These are phyloP conservation scores for Penicillium sumatraense DNA, from an alignment of 2,329 filamentous ascomycete genomes.

Conservation along the genomic window DNA sequence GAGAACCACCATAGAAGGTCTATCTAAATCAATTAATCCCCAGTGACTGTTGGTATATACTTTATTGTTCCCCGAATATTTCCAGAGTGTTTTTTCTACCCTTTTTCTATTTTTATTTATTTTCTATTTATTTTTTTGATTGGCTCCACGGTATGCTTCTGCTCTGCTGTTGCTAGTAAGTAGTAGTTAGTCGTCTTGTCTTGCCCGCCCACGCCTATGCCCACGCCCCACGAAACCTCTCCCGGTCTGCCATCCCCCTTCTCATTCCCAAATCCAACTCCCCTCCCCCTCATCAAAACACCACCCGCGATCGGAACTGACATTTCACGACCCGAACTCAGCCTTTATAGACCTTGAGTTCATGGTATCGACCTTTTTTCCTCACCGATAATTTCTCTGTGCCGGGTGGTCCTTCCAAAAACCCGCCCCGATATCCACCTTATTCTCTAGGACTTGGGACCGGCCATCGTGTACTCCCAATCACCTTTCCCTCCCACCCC, in stretches of 20 bases:
- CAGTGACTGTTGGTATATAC: not conserved
- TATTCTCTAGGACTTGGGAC: conserved; percentile 36
- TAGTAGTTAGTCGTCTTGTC: too few species aligned
- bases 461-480: conserved; percentile 33
- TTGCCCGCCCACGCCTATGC: conserved; percentile 7
- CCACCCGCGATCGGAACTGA: conserved; percentile 22
- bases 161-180: not conserved
- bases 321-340: conserved; percentile 4
- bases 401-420: conserved; percentile 21
- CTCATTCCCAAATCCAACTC: conserved; percentile 24
- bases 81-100: too few species aligned
- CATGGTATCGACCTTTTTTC: conserved; percentile 12
- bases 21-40: not conserved
- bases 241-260: conserved; percentile 34
- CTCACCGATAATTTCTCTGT: conserved; percentile 16
- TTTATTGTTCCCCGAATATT: conserved; percentile 26
- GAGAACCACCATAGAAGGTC: too few species aligned
- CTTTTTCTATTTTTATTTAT: too few species aligned
- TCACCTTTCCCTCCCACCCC: conserved; percentile 14
- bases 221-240: conserved; percentile 42
- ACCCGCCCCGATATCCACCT: conserved; percentile 35
- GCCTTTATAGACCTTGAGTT: conserved; percentile 12
- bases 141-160: too few species aligned
- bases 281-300: conserved; percentile 11
- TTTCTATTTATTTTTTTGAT: too few species aligned